These are phyloP conservation scores for Talaromyces trachyspermus DNA, from an alignment of 495 filamentous ascomycete species.

Conservation along the genomic window DNA sequence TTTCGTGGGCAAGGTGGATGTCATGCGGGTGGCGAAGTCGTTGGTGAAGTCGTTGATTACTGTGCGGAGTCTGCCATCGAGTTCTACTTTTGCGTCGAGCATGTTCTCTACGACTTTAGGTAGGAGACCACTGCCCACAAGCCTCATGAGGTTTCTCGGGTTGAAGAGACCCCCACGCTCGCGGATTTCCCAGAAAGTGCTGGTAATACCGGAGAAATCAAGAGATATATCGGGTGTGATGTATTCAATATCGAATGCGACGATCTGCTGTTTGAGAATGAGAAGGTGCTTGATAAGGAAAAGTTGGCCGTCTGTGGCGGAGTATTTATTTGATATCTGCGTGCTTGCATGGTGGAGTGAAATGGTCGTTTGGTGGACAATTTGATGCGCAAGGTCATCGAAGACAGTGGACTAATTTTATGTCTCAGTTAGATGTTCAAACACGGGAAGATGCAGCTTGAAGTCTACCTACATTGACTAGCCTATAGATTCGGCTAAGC, in stretches of 20 bases:
- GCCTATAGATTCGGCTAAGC: slow-evolving; percentile 74
- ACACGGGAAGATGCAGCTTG: slow-evolving; percentile 14
- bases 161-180: slow-evolving; percentile 65
- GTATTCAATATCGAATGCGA: slow-evolving; percentile 87
- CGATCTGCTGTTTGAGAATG: slow-evolving; percentile 82
- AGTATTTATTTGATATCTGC: slow-evolving; percentile 47
- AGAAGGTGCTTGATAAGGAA: slow-evolving; percentile 90
- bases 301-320: slow-evolving; percentile 60
- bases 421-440: slow-evolving; percentile 4
- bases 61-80: slow-evolving; percentile 69
- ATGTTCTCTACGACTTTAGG: slow-evolving; percentile 59
- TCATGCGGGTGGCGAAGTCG: slow-evolving; percentile 48
- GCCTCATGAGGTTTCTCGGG: slow-evolving; percentile 49
- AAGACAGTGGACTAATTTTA: slow-evolving; percentile 58
- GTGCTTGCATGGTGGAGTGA: slow-evolving; percentile 51
- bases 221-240: slow-evolving; percentile 66
- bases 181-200: slow-evolving; percentile 68
- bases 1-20: slow-evolving; percentile 37
- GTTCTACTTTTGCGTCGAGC: slow-evolving; percentile 71
- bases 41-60: slow-evolving; percentile 76
- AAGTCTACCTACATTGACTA: slow-evolving; percentile 58
- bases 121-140: slow-evolving; percentile 52
- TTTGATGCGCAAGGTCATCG: slow-evolving; percentile 69
- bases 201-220: slow-evolving; percentile 74
- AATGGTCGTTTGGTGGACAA: slow-evolving; percentile 63